phyloP scores from a whole-genome alignment of 2,329 filamentous ascomycete species.

The Trichoderma afroharzianum region DNA sequence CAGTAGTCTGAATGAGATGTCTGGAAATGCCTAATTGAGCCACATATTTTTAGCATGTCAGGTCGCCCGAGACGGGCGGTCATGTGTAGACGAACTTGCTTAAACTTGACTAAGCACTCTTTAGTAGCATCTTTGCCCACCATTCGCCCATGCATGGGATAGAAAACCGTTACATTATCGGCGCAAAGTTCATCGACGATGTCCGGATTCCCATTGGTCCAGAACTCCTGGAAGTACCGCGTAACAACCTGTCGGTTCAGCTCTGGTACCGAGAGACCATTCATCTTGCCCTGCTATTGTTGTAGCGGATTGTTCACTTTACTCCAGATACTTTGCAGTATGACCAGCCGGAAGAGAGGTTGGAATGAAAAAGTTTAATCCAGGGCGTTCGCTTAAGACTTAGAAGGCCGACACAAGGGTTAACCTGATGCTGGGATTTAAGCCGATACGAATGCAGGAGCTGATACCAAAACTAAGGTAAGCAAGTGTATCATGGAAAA shows the following conservation, averaged over 20 bases:
- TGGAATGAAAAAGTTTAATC: not conserved
- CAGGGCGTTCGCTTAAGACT: not conserved
- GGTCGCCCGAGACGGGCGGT: not conserved
- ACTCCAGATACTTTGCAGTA: not conserved
- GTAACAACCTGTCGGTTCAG: conserved; percentile 1
- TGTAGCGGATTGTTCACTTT: not conserved
- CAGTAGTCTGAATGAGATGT: not conserved
- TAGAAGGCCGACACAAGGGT: not conserved
- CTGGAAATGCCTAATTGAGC: not conserved
- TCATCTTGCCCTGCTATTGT: not conserved
- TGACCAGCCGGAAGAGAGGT: not conserved
- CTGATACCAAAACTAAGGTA: not conserved
- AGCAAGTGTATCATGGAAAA: not conserved
- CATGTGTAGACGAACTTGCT: conserved; percentile 9
- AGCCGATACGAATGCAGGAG: not conserved
- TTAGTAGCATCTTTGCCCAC: conserved; percentile 18
- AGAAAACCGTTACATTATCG: conserved; percentile 17
- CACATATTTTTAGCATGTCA: not conserved
- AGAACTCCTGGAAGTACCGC: conserved; percentile 17
- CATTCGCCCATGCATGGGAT: conserved; percentile 19
- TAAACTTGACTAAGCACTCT: conserved; percentile 15
- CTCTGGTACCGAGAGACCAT: not conserved
- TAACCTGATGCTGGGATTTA: not conserved
- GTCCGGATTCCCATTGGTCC: conserved; percentile 19
- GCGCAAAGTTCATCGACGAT: conserved; percentile 19